phyloP scores from a whole-genome alignment of 2,329 filamentous ascomycete genomes.

The Paramyrothecium roridum region DNA sequence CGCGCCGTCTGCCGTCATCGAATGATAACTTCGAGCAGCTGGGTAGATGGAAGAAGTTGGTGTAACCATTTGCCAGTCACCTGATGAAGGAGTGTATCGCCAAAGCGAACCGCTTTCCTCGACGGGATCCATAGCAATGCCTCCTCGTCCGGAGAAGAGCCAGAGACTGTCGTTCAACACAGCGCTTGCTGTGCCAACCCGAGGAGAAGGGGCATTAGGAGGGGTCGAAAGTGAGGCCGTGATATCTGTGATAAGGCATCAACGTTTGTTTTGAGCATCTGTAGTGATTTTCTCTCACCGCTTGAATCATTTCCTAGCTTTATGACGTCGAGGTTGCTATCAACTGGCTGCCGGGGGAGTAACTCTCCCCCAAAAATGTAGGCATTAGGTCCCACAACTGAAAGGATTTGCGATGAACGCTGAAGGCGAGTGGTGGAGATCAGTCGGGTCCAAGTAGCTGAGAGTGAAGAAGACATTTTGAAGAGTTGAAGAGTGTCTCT shows the following conservation, averaged over 20 bases:
- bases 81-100: conserved; percentile 40
- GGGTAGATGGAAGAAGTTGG: conserved; percentile 39
- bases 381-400: conserved; percentile 32
- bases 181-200: conserved; percentile 53
- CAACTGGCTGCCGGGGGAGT: conserved; percentile 45
- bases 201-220: conserved; percentile 39
- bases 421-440: conserved; percentile 29
- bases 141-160: conserved; percentile 62
- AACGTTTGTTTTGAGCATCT: background rate
- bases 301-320: conserved; percentile 13
- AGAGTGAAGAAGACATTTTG: background rate
- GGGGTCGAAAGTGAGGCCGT: conserved; percentile 8
- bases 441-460: conserved; percentile 19
- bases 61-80: conserved; percentile 42
- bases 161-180: conserved; percentile 47
- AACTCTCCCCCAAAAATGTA: conserved; percentile 52
- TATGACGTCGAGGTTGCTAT: conserved; percentile 42
- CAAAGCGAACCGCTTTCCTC: conserved; percentile 57
- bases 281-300: background rate
- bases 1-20: conserved; percentile 29
- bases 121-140: conserved; percentile 55
- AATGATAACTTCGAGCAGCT: conserved; percentile 54
- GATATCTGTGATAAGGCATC: conserved; percentile 8
- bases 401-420: conserved; percentile 47
- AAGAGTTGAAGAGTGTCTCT: too few relatives aligned